Percentiles rank a stretch among this genome's conserved stretches.
These are phyloP conservation scores for Microsporum canis DNA, from an alignment of 2,329 filamentous ascomycete species.

Conservation along the genomic window DNA sequence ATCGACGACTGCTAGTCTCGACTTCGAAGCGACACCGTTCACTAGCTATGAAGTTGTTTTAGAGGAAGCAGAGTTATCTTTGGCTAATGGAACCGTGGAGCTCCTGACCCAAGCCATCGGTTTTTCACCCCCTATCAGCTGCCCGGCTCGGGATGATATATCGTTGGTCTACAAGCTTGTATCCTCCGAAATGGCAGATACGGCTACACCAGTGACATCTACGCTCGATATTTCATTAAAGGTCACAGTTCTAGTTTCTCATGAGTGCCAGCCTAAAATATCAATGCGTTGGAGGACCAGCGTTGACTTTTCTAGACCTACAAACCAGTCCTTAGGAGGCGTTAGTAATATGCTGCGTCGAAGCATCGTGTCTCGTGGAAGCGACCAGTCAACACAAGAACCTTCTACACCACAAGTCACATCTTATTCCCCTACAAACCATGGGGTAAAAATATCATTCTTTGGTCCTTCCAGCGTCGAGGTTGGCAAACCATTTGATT, in stretches of 20 bases:
- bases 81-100: conserved; percentile 40
- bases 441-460: conserved; percentile 46
- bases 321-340: conserved; percentile 38
- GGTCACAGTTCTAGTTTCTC: conserved; percentile 30
- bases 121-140: conserved; percentile 28
- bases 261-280: conserved; percentile 35
- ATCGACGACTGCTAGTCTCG: conserved; percentile 42
- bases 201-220: conserved; percentile 27
- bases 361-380: conserved; percentile 24
- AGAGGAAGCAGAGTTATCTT: conserved; percentile 36
- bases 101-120: conserved; percentile 29
- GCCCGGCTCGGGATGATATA: conserved; percentile 46
- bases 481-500: conserved; percentile 44
- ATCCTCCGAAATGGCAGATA: conserved; percentile 22
- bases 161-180: conserved; percentile 45
- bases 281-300: conserved; percentile 39
- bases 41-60: conserved; percentile 41
- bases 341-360: conserved; percentile 36
- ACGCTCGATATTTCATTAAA: conserved; percentile 39
- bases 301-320: conserved; percentile 38
- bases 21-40: conserved; percentile 46
- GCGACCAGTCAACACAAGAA: not conserved
- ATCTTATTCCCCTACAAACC: conserved; percentile 27
- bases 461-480: conserved; percentile 40
- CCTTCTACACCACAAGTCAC: not conserved